Evolutionary conservation across 164 flowering plant species (phyloP), one percentile per base, ranked within the genome.

Genomic region (Amborella trichopoda): DNA sequence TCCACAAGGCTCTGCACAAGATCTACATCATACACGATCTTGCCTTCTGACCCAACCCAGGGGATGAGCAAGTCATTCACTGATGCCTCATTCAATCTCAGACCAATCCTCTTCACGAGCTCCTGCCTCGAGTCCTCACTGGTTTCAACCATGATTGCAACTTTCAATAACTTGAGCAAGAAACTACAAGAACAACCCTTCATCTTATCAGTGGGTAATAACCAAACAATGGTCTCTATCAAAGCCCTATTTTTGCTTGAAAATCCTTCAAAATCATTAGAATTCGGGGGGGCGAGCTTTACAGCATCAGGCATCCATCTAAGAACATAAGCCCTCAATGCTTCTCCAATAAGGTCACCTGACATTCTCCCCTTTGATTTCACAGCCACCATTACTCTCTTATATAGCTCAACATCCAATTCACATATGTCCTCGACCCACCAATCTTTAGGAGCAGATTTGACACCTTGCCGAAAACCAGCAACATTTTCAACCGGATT

Each of bases 371-470:
- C 94, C 40, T 78, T 84, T 2, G 86, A 80, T 50, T 80, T 84
- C 32, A 88, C 62, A 23, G 84, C 67, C 50, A 76, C 53, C 75
- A 88, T 76, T 17, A 88, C 78, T 28, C 81, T 68, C 63, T 71
- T 78, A 67, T 76, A 88, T 4, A 78, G 70, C 45, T 80, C 88
- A 56, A 81, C 72, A 14, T 88, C 96, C 30, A 88, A 69, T 61
- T 80, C 97, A 53, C 89, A 81, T 55, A 84, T 67, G 62, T 84
- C 97, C 66, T 88, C 94, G 38, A 81, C 70, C 97, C 97, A 88
- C 94, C 94, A 88, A 59, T 84, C 97, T 54, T 60, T 79, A 12
- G 97, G 94, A 52, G 79, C 84, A 22, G 22, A 5, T 32, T 58
- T 65, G 23, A 30, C 44, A 6, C 58, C 69, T 39, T 47, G 60